Percentiles rank a stretch among this genome's conserved stretches.
Evolutionary conservation across 106 monocot species (phyloP).

Genomic region (Gastrodia elata): DNA sequence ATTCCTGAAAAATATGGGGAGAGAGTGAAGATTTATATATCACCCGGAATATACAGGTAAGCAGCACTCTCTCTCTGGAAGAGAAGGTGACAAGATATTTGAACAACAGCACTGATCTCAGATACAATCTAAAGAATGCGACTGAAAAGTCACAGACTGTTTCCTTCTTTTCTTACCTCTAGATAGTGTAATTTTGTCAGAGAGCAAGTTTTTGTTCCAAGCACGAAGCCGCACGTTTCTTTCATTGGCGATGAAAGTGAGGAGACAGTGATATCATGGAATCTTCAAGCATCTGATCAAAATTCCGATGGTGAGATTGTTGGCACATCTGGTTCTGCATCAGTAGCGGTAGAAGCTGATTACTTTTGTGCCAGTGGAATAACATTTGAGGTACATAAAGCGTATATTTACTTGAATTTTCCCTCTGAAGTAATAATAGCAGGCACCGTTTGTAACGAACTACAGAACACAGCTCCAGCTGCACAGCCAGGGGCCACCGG

Average conservation of each 20-base stretch:
- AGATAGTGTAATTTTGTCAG: too few relatives aligned
- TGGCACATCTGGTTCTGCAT: slow-evolving; percentile 55
- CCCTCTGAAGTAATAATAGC: not conserved
- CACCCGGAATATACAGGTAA: slow-evolving; percentile 66
- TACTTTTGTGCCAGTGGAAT: slow-evolving; percentile 56
- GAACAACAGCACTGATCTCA: too few relatives aligned
- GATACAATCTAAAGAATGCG: too few relatives aligned
- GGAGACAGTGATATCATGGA: slow-evolving; percentile 35
- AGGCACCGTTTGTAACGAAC: not conserved
- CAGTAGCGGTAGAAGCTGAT: slow-evolving; percentile 47
- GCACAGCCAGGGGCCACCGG: slow-evolving; percentile 58
- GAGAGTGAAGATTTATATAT: slow-evolving; percentile 64
- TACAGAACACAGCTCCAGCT: slow-evolving; percentile 59
- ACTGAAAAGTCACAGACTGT: too few relatives aligned
- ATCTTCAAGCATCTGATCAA: slow-evolving; percentile 42
- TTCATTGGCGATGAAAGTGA: slow-evolving; percentile 30
- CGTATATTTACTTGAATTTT: not conserved
- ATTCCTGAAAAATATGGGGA: slow-evolving; percentile 45
- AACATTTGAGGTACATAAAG: slow-evolving; percentile 46
- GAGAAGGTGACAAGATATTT: too few relatives aligned
- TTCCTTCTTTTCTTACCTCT: too few relatives aligned
- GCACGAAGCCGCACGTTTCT: slow-evolving; percentile 48
- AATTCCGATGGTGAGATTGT: slow-evolving; percentile 16
- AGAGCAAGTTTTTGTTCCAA: slow-evolving; percentile 50
- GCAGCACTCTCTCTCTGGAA: not conserved